Evolutionary conservation across 2,329 filamentous ascomycete genomes (phyloP), one percentile per base, ranked within the genome.

Genomic region (Arthrocladium fulminans): DNA sequence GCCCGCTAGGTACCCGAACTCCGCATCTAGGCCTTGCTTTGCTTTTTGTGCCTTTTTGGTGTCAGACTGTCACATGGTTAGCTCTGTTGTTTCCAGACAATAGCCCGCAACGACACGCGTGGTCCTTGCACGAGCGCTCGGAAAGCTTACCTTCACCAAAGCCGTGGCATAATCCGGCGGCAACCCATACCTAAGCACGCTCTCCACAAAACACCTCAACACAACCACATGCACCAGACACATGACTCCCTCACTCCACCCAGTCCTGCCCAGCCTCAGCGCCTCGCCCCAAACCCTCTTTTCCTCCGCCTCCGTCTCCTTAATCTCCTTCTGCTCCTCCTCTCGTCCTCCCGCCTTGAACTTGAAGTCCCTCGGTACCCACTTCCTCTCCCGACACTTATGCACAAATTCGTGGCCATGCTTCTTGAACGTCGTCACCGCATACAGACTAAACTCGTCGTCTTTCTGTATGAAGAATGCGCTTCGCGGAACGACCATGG

Each of bases 201-300:
- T 95, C 75, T 98, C 92, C 17, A 98, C 92, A 67, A 97, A 98
- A 17, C 97, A 89, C 47, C 92, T 76, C 60, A 98, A 70, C 5
- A 89, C 86, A 61, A 97, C 74, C 23, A 95, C 85, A 63, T 98
- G 92, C 43, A 94, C 78, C 88, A 89, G 95, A 47, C 90, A 84
- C 87, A 95, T 95, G 56, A 95, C 88, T 54, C 84, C 84, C 70
- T 98, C 92, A 63, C 88, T 90, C 80, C 92, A 98, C 13, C 88
- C 88, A n/a, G 88, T 94, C 54, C 89, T 76, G 12, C 84, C 87
- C 59, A 96, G 75, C 56, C 88, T 79, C 61, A 98, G 67, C 2
- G 89, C 88, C 70, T 98, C 90, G 9, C 88, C 88, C 81, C 88
- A 95, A 2, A 95, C 76, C 30, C 92, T 94, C 67, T 84, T 80